Evolutionary conservation across 768 basidiomycete genomes (phyloP).

Genomic region (Suillus hirtellus): DNA sequence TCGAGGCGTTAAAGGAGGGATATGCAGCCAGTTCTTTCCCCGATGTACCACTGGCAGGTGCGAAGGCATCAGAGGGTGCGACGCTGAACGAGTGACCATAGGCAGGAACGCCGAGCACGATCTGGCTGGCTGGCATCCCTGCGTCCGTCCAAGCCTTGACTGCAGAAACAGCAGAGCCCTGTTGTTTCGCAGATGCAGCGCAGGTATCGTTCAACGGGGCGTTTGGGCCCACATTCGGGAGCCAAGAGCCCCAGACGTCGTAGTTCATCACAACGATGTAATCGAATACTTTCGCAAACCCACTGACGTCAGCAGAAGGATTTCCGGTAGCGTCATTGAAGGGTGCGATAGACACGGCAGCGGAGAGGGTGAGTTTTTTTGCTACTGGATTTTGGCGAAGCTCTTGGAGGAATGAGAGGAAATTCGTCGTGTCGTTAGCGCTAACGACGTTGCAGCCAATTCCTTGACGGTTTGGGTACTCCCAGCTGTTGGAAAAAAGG

Average conservation of each 20-base stretch:
- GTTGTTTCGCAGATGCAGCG: conserved; percentile 52
- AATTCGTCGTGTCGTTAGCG: conserved; percentile 68
- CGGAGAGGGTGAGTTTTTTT: conserved; percentile 61
- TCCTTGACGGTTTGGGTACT: conserved; percentile 72
- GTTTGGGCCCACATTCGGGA: conserved; percentile 67
- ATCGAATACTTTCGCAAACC: conserved; percentile 68
- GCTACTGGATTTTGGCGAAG: conserved; percentile 57
- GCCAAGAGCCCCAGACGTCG: conserved; percentile 57
- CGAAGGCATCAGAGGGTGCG: conserved; percentile 38
- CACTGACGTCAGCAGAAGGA: conserved; percentile 70
- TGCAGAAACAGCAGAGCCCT: conserved; percentile 76
- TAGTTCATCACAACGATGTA: conserved; percentile 68
- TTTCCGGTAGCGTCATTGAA: conserved; percentile 59
- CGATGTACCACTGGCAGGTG: conserved; percentile 24
- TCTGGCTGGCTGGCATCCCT: conserved; percentile 68
- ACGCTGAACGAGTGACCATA: conserved; percentile 78
- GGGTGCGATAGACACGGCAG: conserved; percentile 62
- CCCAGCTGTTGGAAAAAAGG: background rate
- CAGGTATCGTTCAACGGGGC: conserved; percentile 82
- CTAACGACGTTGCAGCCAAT: conserved; percentile 67
- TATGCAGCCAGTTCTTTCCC: conserved; percentile 40
- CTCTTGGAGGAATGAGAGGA: conserved; percentile 70
- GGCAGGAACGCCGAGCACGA: conserved; percentile 78
- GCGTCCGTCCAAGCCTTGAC: conserved; percentile 73
- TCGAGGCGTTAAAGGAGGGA: conserved; percentile 47